Conservation (phyloP, 2,329 filamentous ascomycete genomes). For the Hysterium pulicare region DNA sequence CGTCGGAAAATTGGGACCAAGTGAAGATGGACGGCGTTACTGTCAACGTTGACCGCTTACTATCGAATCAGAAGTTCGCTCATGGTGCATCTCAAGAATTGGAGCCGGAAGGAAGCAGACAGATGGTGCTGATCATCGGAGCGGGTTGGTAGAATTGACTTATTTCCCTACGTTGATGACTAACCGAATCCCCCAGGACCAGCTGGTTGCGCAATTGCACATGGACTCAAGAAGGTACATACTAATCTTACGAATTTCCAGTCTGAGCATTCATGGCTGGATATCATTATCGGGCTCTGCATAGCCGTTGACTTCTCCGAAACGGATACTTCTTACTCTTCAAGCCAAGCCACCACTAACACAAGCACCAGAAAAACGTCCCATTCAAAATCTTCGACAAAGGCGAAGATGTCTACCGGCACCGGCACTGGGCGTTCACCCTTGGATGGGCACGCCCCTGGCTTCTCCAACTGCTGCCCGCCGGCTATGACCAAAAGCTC, state of each 20-base stretch:
- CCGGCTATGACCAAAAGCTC: conserved; percentile 21
- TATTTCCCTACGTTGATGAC: too few relatives aligned
- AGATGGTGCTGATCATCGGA: too few relatives aligned
- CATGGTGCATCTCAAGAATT: too few relatives aligned
- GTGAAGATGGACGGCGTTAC: too few relatives aligned
- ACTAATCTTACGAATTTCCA: too few relatives aligned
- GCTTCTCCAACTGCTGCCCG: conserved; percentile 28
- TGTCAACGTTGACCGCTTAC: too few relatives aligned
- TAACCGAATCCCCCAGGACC: too few relatives aligned
- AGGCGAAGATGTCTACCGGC: conserved; percentile 23
- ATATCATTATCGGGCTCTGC: conserved; percentile 6
- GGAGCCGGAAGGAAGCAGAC: too few relatives aligned
- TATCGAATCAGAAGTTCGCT: too few relatives aligned
- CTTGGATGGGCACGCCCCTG: conserved; percentile 33
- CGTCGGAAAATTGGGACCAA: too few relatives aligned
- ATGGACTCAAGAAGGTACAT: conserved; percentile 40
- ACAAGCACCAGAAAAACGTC: conserved; percentile 23
- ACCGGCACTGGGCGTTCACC: conserved; percentile 38
- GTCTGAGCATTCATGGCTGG: not conserved
- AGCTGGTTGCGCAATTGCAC: conserved; percentile 41
- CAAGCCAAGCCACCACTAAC: not conserved
- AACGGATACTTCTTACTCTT: not conserved
- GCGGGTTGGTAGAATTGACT: too few relatives aligned
- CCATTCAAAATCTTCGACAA: conserved; percentile 25
- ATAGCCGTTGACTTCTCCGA: too few relatives aligned